Percentiles rank a stretch among this genome's conserved stretches.
Evolutionary conservation across 805 yeast genomes (phyloP).

Genomic region (Sungouiella thailandica): DNA sequence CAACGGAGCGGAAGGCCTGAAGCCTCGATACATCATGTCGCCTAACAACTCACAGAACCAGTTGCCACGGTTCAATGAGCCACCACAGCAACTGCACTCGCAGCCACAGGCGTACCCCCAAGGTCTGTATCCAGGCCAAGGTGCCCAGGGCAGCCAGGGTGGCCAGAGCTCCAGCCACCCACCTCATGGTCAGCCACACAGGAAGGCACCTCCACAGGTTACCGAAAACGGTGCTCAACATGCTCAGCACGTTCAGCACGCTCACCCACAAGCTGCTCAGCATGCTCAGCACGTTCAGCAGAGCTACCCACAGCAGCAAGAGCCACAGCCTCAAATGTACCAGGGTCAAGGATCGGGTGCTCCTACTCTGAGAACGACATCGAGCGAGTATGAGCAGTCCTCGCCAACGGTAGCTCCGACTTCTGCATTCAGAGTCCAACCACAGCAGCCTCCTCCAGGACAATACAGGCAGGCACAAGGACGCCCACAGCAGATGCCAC

Average conservation of each 20-base stretch:
- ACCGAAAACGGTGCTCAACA: not conserved
- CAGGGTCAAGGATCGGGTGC: too few species aligned
- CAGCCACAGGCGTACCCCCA: too few species aligned
- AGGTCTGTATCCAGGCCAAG: too few species aligned
- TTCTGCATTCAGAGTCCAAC: conserved; percentile 1
- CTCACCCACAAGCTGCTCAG: not conserved
- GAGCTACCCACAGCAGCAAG: not conserved
- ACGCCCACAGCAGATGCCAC: not conserved
- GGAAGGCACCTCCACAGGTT: not conserved
- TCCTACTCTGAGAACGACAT: too few species aligned
- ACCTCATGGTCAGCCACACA: too few species aligned
- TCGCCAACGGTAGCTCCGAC: conserved; percentile 2
- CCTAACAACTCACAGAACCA: conserved; percentile 23
- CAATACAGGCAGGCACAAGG: conserved; percentile 8
- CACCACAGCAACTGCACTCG: too few species aligned
- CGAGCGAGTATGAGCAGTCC: too few species aligned
- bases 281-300: not conserved
- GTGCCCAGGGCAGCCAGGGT: too few species aligned
- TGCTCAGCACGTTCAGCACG: not conserved
- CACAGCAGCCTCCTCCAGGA: conserved; percentile 3
- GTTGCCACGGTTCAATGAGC: not conserved
- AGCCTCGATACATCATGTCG: conserved; percentile 29
- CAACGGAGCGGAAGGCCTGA: conserved; percentile 6
- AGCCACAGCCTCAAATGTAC: too few species aligned
- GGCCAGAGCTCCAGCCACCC: too few species aligned